phyloP scores from a whole-genome alignment of 23 red algal species.

The Chondrus crispus region DNA sequence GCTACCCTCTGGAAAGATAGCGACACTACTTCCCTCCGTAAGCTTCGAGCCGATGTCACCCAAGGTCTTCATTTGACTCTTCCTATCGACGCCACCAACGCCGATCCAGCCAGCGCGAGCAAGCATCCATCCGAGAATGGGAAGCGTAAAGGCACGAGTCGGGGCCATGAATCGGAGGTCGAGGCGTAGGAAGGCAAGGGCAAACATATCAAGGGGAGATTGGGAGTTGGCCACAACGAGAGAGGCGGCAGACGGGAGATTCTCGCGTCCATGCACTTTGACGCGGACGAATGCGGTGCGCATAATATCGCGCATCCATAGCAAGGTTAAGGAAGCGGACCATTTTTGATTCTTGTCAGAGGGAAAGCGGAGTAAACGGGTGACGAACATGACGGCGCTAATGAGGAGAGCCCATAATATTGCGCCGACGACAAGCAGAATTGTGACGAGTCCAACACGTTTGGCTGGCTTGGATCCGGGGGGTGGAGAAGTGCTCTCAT shows the following conservation, averaged over 20 bases:
- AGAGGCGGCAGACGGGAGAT: neutral
- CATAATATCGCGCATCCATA: slow-evolving; percentile 17
- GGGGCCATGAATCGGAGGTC: slow-evolving; percentile 20
- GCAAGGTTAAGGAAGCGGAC: neutral
- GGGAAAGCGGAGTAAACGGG: neutral
- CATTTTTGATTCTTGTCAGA: neutral
- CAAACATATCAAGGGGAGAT: slow-evolving; percentile 36
- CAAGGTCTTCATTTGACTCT: slow-evolving; percentile 14
- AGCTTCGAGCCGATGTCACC: neutral
- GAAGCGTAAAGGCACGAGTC: slow-evolving; percentile 7
- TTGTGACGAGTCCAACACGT: neutral
- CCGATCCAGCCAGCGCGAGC: slow-evolving; percentile 4
- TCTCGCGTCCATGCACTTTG: neutral
- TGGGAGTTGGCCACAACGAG: slow-evolving; percentile 36
- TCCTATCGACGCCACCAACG: neutral
- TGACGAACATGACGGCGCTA: neutral
- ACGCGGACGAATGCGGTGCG: slow-evolving; percentile 1
- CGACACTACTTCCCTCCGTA: slow-evolving; percentile 2
- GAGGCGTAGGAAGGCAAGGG: slow-evolving; percentile 11
- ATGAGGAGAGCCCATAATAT: neutral
- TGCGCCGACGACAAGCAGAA: neutral
- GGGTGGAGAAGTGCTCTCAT: too few species aligned
- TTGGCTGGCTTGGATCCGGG: too few species aligned
- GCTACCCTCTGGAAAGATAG: slow-evolving; percentile 28
- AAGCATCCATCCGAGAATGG: slow-evolving; percentile 50